Base-by-base conservation (phyloP, 2,329 filamentous ascomycete species). In the Fusarium continuum region DNA sequence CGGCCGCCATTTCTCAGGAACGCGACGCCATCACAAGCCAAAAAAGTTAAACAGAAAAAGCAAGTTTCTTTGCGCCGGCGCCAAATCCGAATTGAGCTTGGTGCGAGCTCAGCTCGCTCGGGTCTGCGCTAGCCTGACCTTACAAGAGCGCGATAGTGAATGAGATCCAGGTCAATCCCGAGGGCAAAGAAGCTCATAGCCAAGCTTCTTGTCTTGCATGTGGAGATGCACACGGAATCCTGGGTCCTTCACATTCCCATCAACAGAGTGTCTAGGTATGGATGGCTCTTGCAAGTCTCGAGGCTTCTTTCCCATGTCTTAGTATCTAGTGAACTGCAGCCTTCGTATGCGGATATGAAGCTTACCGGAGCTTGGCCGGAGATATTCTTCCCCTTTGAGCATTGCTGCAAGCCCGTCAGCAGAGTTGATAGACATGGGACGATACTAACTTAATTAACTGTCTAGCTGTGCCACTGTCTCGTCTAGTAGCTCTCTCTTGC, bases 131-230 rank as follows among this genome's bases (percentile, higher is more conserved):
- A 16, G 22, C 26, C 36, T 31, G 23, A n/a, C n/a, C n/a, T n/a
- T n/a, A 45, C 29, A 28, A 35, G 26, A 31, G 10, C 14, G 23
- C 22, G 25, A 20, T 19, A n/a, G 17, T 8, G 23, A 26, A 34
- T 28, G 20, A 36, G 17, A 32, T 16, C 40, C 9, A 16, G 20
- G 23, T 34, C n/a, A 16, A 44, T 38, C 22, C 29, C 39, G 17
- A 55, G 19, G 23, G 36, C 32, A 48, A 44, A 45, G 40, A 61
- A 55, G 56, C 56, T 55, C 35, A 55, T 29, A 19, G 48, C 41
- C 35, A 61, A 61, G 57, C 55, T 61, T 61, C 55, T 43, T 35
- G 55, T 46, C 48, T 41, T 61, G 34, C 16, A 57, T 35, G 44
- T 57, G 55, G 44, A 49, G 55, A 40, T 44, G 28, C n/a, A 31